phyloP scores from a whole-genome alignment of 1,139 yeast species.

The Geotrichum bryndzae region DNA sequence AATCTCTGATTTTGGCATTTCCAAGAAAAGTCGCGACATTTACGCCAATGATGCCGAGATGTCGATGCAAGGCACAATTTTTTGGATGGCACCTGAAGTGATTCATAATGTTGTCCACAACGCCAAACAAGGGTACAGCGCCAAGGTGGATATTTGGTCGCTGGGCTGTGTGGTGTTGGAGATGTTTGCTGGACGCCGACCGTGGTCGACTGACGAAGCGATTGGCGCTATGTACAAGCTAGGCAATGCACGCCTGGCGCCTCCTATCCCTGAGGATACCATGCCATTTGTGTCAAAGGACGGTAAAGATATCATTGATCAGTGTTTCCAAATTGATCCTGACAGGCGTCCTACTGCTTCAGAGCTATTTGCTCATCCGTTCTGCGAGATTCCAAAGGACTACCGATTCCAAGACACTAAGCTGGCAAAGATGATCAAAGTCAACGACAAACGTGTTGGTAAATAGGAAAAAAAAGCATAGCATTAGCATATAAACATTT shows the following conservation, averaged over 20 bases:
- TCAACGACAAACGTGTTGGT: conserved; percentile 42
- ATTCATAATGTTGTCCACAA: conserved; percentile 72
- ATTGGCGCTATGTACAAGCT: conserved; percentile 49
- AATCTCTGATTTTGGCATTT: conserved; percentile 95
- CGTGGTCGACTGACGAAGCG: conserved; percentile 50
- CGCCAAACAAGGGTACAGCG: conserved; percentile 88
- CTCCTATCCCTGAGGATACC: conserved; percentile 91
- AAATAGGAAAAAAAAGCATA: conserved; percentile 3
- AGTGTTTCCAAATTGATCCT: conserved; percentile 79
- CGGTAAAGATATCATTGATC: conserved; percentile 66
- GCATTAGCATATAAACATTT: background rate
- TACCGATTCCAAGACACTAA: conserved; percentile 62
- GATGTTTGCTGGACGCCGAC: conserved; percentile 65
- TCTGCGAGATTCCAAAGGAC: conserved; percentile 44
- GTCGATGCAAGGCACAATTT: conserved; percentile 98
- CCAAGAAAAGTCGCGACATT: conserved; percentile 79
- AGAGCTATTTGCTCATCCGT: conserved; percentile 55
- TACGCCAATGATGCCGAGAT: conserved; percentile 88
- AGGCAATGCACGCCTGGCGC: conserved; percentile 75
- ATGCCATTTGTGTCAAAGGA: conserved; percentile 51
- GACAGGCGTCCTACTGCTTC: conserved; percentile 82
- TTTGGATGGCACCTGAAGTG: conserved; percentile 99
- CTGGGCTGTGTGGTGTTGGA: conserved; percentile 94
- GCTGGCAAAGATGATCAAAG: conserved; percentile 51
- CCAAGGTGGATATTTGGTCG: conserved; percentile 72